Evolutionary conservation across 2,329 filamentous ascomycete genomes (phyloP), one percentile per base, ranked within the genome.

Genomic region (Pyrenochaeta sp.): DNA sequence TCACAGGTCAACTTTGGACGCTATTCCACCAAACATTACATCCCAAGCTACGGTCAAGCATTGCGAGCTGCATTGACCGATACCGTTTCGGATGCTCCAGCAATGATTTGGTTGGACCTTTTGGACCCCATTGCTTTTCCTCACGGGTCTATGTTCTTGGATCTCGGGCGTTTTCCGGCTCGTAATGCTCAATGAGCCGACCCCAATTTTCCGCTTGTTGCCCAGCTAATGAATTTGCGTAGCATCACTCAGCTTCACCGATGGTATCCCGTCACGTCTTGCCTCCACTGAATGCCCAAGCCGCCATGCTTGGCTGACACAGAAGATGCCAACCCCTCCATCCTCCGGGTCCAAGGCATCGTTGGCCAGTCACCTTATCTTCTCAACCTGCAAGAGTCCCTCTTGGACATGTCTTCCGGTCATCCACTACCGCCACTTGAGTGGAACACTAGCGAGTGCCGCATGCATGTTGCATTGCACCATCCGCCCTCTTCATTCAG

Each of bases 351-450:
- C 60, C 44, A 57, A 68, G 58, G 54, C 67, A 68, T 69, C 61
- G 55, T 62, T 58, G 55, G 53, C 74, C 74, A 77, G 75, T 77
- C 73, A 77, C 71, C 73, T 76, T 77, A 76, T 76, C 74, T 65
- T 51, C 56, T 49, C 50, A 54, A 60, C 55, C 69, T 76, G 74
- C 73, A 74, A 61, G 62, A 55, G 53, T 58, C 60, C 49, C 56
- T 62, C 53, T 53, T 56, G 58, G 64, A 55, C 41, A 63, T 55
- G 53, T 66, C 58, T 58, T 68, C 61, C 61, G 65, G 62, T 63
- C 63, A 64, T 71, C 63, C 68, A 60, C 56, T 61, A 49, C 57
- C 49, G 56, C 62, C 66, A 65, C 55, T 49, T 50, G 55, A 53
- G 57, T 61, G 63, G 59, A 60, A 59, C 61, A 59, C 65, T 69